These are phyloP conservation scores for Vigna hirtella DNA, from an alignment of 306 rosid genomes.

Conservation along the genomic window DNA sequence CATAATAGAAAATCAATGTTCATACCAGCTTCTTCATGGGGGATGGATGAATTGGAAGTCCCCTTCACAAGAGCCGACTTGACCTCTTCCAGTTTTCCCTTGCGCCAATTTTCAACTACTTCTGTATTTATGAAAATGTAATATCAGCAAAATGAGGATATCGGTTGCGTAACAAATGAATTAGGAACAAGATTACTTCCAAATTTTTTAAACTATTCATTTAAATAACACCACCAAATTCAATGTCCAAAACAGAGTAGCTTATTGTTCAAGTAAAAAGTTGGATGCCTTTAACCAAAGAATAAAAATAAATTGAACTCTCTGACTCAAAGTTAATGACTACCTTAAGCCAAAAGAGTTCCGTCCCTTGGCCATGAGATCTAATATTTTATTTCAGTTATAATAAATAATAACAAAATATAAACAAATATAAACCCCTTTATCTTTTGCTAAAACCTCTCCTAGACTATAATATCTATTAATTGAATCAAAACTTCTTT, in stretches of 20 bases:
- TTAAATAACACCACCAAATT: conserved; percentile 15
- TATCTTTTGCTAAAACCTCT: no score
- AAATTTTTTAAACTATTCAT: conserved; percentile 20
- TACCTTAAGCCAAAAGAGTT: no score
- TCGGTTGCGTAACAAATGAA: not conserved
- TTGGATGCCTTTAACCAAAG: no score
- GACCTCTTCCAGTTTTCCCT: conserved; percentile 64
- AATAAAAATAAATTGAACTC: no score
- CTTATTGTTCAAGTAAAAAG: not conserved
- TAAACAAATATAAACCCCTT: no score
- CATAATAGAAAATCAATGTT: conserved; percentile 20
- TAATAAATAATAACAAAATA: no score
- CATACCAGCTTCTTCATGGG: conserved; percentile 73
- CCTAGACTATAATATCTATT: no score
- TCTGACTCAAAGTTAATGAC: no score
- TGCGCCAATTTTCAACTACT: conserved; percentile 77
- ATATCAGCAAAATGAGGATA: conserved; percentile 15
- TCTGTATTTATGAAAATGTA: conserved; percentile 18
- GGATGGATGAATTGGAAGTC: conserved; percentile 53
- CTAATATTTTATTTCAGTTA: no score
- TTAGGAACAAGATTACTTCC: not conserved
- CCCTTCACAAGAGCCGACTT: conserved; percentile 46
- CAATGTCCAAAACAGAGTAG: not conserved
- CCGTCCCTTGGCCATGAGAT: no score
- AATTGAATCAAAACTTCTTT: no score